Evolutionary conservation across 345 rosid genomes (phyloP).

Genomic region (Physaria fendleri): DNA sequence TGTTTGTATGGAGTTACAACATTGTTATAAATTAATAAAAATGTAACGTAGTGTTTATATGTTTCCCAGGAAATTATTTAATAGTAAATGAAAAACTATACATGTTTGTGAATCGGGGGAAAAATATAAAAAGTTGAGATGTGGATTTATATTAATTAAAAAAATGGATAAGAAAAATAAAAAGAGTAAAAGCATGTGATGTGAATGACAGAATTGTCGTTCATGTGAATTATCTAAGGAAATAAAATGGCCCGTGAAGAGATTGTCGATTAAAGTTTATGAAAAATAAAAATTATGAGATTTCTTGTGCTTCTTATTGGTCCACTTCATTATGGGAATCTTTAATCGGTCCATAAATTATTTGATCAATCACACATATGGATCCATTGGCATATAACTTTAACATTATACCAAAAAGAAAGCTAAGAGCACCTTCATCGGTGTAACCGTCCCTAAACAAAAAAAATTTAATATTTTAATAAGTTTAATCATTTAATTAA

Average conservation of each 20-base stretch:
- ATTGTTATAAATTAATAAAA: no score
- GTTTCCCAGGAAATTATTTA: background rate
- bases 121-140: background rate
- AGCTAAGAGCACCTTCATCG: no score
- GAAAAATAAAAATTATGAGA: constrained; percentile 21
- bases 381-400: background rate
- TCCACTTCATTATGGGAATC: constrained; percentile 30
- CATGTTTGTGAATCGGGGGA: background rate
- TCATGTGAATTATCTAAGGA: constrained; percentile 17
- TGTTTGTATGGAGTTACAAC: background rate
- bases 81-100: background rate
- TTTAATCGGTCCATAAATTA: constrained; percentile 9
- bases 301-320: constrained; percentile 24
- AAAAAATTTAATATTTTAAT: no score
- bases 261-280: constrained; percentile 21
- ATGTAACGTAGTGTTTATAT: background rate
- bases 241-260: constrained; percentile 29
- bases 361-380: constrained; percentile 1
- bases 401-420: background rate
- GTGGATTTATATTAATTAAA: constrained; percentile 8
- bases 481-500: no score
- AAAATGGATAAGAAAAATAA: constrained; percentile 14
- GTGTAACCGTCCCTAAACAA: no score
- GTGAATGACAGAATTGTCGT: constrained; percentile 32
- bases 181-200: constrained; percentile 28